These are phyloP conservation scores for Starmerella tilneyi DNA, from an alignment of 805 yeast species.

Conservation along the genomic window DNA sequence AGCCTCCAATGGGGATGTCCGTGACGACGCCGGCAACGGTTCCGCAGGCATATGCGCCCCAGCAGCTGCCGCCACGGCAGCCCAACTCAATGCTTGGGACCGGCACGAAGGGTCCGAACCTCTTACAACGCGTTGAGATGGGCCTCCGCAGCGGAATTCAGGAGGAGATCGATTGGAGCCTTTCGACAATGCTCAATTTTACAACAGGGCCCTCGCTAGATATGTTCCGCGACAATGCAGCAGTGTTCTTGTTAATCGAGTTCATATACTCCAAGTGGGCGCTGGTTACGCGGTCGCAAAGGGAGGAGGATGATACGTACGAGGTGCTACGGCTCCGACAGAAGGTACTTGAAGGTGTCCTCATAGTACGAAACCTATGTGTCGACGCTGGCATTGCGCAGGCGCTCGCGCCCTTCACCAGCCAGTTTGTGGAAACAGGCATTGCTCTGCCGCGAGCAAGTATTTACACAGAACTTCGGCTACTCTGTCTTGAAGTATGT, in stretches of 20 bases:
- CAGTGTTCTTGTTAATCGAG: slow-evolving; percentile 15
- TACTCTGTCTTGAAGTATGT: slow-evolving; percentile 54
- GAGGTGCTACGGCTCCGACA: slow-evolving; percentile 23
- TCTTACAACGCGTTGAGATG: slow-evolving; percentile 56
- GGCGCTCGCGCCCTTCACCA: slow-evolving; percentile 35
- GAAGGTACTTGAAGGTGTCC: slow-evolving; percentile 40
- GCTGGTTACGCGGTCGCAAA: slow-evolving; percentile 9
- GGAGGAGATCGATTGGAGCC: slow-evolving; percentile 63
- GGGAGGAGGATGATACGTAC: slow-evolving; percentile 18
- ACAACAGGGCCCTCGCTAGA: slow-evolving; percentile 21
- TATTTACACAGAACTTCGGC: slow-evolving; percentile 33
- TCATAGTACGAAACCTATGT: slow-evolving; percentile 68
- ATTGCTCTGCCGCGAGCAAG: slow-evolving; percentile 27
- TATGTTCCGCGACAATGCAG: slow-evolving; percentile 14
- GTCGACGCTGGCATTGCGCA: slow-evolving; percentile 80
- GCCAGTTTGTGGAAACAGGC: slow-evolving; percentile 35
- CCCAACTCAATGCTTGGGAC: slow-evolving; percentile 18
- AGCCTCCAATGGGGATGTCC: slow-evolving; percentile 29
- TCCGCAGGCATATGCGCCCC: slow-evolving; percentile 28
- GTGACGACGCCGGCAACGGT: slow-evolving; percentile 31
- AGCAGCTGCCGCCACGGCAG: slow-evolving; percentile 22
- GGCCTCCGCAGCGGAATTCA: slow-evolving; percentile 55
- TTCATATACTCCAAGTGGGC: slow-evolving; percentile 16
- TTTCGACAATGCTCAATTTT: slow-evolving; percentile 45
- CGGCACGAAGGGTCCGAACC: slow-evolving; percentile 49